Evolutionary conservation across 75 land plant species (phyloP).

Genomic region (Sequoia sempervirens): DNA sequence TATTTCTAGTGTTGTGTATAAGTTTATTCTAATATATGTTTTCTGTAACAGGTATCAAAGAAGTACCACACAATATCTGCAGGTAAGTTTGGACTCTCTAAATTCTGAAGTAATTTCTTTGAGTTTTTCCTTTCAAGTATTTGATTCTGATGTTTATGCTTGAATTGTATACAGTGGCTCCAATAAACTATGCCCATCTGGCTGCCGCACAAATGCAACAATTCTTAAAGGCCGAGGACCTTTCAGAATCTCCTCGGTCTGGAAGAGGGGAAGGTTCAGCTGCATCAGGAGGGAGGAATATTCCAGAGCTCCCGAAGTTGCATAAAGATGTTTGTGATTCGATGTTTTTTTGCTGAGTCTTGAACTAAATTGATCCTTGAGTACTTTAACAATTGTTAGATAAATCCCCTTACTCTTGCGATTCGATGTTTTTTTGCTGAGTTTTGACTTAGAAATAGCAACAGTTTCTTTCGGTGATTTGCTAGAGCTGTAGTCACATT

Average conservation of each 20-base stretch:
- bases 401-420: no score
- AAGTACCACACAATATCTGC: conserved; percentile 65
- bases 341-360: conserved; percentile 58
- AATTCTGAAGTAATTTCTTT: neutral
- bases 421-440: no score
- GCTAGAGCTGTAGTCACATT: no score
- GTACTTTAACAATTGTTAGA: no score
- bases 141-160: no score
- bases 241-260: conserved; percentile 34
- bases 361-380: neutral
- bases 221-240: conserved; percentile 47
- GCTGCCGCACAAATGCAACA: conserved; percentile 61
- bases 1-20: neutral
- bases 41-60: conserved; percentile 47
- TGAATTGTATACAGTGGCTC: conserved; percentile 57
- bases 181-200: conserved; percentile 80
- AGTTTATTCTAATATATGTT: neutral
- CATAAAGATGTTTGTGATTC: conserved; percentile 39
- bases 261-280: conserved; percentile 38
- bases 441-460: no score
- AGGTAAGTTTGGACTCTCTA: conserved; percentile 20
- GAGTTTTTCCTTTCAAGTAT: neutral
- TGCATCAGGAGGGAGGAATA: conserved; percentile 27
- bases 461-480: no score
- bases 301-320: conserved; percentile 43